These are phyloP conservation scores for Carex pumila DNA, from an alignment of 176 grass and related monocot species.

Conservation along the genomic window DNA sequence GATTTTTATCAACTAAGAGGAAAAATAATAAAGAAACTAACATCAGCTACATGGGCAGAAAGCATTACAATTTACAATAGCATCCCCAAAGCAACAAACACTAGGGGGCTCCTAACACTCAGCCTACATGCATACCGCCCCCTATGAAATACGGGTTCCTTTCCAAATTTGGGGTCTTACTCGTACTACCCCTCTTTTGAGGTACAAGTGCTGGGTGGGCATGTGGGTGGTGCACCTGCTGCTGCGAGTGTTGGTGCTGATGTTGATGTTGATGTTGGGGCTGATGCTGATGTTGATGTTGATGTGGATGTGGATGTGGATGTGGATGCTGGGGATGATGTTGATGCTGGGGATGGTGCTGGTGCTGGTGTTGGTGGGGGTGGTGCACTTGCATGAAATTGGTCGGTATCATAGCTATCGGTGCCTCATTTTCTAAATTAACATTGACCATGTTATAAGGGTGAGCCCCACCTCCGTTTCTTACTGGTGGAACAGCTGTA, in stretches of 20 bases:
- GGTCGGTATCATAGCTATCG: constrained; percentile 6
- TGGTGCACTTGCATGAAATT: constrained; percentile 26
- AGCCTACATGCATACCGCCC: constrained; percentile 20
- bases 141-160: constrained; percentile 25
- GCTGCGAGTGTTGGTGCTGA: neutral
- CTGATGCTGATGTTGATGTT: neutral
- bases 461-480: constrained; percentile 11
- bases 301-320: neutral
- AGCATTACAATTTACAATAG: constrained; percentile 18
- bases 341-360: neutral
- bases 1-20: neutral
- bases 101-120: neutral
- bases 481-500: neutral
- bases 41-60: neutral
- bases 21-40: neutral
- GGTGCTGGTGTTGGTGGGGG: neutral
- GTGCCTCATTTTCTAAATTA: constrained; percentile 16
- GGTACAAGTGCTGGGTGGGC: neutral
- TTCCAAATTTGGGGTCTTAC: constrained; percentile 21
- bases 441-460: constrained; percentile 24
- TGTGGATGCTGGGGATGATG: neutral
- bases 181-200: constrained; percentile 7
- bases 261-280: neutral
- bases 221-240: neutral
- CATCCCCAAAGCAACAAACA: constrained; percentile 8